phyloP scores from a whole-genome alignment of 140 eudicot genomes.

The Stevia rebaudiana region DNA sequence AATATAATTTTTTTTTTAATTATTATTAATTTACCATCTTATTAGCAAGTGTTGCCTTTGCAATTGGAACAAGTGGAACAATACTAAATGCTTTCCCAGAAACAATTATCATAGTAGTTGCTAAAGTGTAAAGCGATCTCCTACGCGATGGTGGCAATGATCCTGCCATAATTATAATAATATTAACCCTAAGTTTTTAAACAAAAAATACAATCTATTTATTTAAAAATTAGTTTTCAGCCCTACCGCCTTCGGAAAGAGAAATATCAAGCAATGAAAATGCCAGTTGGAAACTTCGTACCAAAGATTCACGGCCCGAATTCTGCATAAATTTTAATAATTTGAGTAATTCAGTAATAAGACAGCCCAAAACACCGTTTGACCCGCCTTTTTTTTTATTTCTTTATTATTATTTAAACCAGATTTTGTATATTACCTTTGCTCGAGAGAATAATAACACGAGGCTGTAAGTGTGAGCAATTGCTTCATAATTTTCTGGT shows the following conservation, averaged over 20 bases:
- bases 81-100: constrained; percentile 80
- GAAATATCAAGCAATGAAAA: constrained; percentile 71
- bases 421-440: constrained; percentile 50
- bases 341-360: constrained; percentile 14
- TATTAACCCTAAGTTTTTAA: neutral
- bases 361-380: neutral
- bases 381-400: neutral
- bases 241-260: constrained; percentile 75
- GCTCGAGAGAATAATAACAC: constrained; percentile 80
- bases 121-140: constrained; percentile 77
- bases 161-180: constrained; percentile 40
- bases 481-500: constrained; percentile 93
- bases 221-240: constrained; percentile 10
- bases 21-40: constrained; percentile 46
- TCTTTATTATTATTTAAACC: neutral
- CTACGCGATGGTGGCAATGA: constrained; percentile 73
- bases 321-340: constrained; percentile 43
- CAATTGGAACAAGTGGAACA: constrained; percentile 53
- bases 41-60: constrained; percentile 55
- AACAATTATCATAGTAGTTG: constrained; percentile 74
- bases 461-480: constrained; percentile 95
- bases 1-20: neutral
- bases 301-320: constrained; percentile 68
- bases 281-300: constrained; percentile 89
- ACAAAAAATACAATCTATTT: neutral